Base-by-base conservation (phyloP, 148 eudicot species). In the Amaranthus cruentus region DNA sequence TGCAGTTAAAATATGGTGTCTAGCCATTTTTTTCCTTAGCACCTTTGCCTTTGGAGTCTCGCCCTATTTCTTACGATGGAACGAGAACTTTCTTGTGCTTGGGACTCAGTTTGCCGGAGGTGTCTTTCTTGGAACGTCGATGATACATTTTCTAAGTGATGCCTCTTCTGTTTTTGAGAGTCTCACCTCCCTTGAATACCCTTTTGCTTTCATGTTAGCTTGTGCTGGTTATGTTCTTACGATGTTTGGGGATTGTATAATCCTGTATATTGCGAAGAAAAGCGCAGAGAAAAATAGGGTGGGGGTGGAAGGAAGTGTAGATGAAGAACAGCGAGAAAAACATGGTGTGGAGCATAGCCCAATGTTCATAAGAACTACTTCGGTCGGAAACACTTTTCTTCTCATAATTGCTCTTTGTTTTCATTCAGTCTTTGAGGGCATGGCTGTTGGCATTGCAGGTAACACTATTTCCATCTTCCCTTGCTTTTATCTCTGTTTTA, bases 91-190 rank as follows among this genome's bases (percentile, higher is more conserved):
- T 47, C 87, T 92, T 4, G 75, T 92, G 0, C 61, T 92, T 47
- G 97, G 96, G 12, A 92, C 88, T 53, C 89, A 90, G 68, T 92
- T 92, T 64, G 92, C 97, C 0, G 97, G 88, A 2, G 96, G 97
- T 3, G 84, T 90, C 18, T 90, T 90, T 73, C 54, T 90, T 15
- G 96, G 90, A 2, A 88, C 89, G 0, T 71, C 96, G 4, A 49
- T 88, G 55, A 85, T 89, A 84, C 96, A 90, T 80, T 90, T 90
- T 79, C 68, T 90, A 82, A 79, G 87, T 2, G 91, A 85, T 52
- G 77, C 97, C 1, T 72, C 81, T 4, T 44, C 77, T 0, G 81
- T 85, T 0, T 88, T 90, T 38, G 74, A 50, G 18, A 55, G n/a
- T 8, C 80, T 88, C 10, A 90, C 97, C 2, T 1, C 71, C 18